Conservation (phyloP, 2,329 filamentous ascomycete species). For the Aspergillus spinulosporus region DNA sequence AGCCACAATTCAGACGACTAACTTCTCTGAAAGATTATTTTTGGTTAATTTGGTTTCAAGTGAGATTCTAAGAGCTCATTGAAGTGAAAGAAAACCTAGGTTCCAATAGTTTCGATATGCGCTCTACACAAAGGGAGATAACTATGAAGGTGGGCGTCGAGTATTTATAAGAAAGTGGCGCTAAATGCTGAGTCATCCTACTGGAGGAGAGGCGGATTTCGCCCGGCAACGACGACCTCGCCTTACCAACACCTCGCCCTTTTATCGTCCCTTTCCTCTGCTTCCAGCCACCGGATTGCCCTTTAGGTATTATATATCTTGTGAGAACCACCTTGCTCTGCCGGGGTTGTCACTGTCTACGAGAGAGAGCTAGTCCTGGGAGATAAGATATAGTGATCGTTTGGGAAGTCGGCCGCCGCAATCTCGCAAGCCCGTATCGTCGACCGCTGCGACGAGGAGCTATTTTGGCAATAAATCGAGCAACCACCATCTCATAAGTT, state of each 20-base stretch:
- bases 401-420: slow-evolving; percentile 20
- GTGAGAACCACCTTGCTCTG: slow-evolving; percentile 3
- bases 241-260: slow-evolving; percentile 32
- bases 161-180: slow-evolving; percentile 12
- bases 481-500: slow-evolving; percentile 13
- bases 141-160: neutral
- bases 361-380: slow-evolving; percentile 10
- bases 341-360: slow-evolving; percentile 9
- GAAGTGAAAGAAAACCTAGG: neutral
- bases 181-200: slow-evolving; percentile 36
- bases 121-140: neutral
- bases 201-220: slow-evolving; percentile 36
- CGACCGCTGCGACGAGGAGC: slow-evolving; percentile 21
- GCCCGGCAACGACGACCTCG: slow-evolving; percentile 38
- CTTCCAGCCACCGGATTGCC: neutral
- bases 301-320: slow-evolving; percentile 1
- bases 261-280: slow-evolving; percentile 1
- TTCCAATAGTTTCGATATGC: neutral
- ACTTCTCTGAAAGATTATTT: too few relatives aligned
- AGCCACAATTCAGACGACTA: neutral
- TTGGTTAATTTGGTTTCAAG: too few relatives aligned
- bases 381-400: slow-evolving; percentile 20
- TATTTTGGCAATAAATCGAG: slow-evolving; percentile 18
- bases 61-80: neutral
- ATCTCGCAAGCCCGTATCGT: slow-evolving; percentile 23